phyloP scores from a whole-genome alignment of 2,329 filamentous ascomycete genomes.

The Sporothrix pallida region DNA sequence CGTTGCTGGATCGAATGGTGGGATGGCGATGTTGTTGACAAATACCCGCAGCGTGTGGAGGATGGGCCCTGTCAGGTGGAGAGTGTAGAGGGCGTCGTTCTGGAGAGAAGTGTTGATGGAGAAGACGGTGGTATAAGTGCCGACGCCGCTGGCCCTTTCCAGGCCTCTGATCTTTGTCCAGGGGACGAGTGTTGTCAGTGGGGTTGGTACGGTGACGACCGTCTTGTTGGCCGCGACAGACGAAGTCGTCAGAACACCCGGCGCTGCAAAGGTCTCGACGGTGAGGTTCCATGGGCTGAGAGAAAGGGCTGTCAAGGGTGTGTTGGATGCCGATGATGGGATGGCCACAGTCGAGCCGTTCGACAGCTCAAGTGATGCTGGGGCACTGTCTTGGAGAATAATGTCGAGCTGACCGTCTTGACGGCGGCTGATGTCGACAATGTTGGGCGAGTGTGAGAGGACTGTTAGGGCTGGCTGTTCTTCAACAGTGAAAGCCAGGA shows the following conservation, averaged over 20 bases:
- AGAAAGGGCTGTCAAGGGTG: not conserved
- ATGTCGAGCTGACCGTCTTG: conserved; percentile 11
- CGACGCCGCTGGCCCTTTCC: conserved; percentile 32
- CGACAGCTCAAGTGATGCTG: conserved; percentile 30
- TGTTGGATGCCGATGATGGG: not conserved
- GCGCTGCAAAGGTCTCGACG: conserved; percentile 28
- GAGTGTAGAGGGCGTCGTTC: conserved; percentile 27
- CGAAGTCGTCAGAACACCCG: conserved; percentile 27
- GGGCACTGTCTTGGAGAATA: conserved; percentile 6
- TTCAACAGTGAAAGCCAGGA: conserved; percentile 29
- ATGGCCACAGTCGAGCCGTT: conserved; percentile 28
- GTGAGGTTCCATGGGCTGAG: conserved; percentile 6
- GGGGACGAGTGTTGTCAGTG: conserved; percentile 30
- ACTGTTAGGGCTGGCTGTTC: not conserved
- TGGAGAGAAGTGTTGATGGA: conserved; percentile 11
- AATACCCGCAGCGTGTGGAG: conserved; percentile 33
- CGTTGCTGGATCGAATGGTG: conserved; percentile 32
- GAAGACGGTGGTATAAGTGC: conserved; percentile 34
- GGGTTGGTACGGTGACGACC: conserved; percentile 25
- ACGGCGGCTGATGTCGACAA: not conserved
- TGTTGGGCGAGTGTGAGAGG: conserved; percentile 29
- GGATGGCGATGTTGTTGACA: conserved; percentile 33
- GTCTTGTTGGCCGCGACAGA: conserved; percentile 31
- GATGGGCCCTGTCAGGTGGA: conserved; percentile 32
- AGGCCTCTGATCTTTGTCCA: conserved; percentile 33